A percentile compares a stretch with the other conserved stretches of the same genome.
phyloP scores from a whole-genome alignment of 805 yeast genomes.

The Ogataea zsoltii region DNA sequence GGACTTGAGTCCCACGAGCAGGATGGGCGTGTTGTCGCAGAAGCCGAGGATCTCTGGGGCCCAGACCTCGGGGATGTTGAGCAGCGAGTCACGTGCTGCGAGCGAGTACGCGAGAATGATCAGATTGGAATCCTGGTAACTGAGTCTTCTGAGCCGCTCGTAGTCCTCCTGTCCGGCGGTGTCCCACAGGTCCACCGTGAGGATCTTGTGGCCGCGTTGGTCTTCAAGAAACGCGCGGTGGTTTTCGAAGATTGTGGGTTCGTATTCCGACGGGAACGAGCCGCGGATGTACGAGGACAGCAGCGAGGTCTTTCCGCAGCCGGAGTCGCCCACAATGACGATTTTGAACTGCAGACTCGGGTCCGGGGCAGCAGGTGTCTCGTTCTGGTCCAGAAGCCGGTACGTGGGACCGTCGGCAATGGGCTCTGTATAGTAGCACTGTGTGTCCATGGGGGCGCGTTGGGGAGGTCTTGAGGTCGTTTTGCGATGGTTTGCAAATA shows the following conservation, averaged over 20 bases:
- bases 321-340: constrained; percentile 99
- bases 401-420: constrained; percentile 26
- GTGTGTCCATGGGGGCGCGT: neutral
- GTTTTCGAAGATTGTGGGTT: constrained; percentile 95
- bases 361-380: constrained; percentile 35
- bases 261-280: constrained; percentile 95
- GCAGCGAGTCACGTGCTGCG: constrained; percentile 60
- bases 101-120: constrained; percentile 75
- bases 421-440: constrained; percentile 18
- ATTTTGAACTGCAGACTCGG: constrained; percentile 33
- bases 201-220: constrained; percentile 84
- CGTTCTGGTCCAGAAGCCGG: constrained; percentile 23
- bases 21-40: constrained; percentile 76
- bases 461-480: too few relatives aligned
- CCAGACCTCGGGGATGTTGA: constrained; percentile 81
- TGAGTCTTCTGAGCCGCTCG: constrained; percentile 82
- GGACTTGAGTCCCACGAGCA: constrained; percentile 80
- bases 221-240: constrained; percentile 91
- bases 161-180: constrained; percentile 95
- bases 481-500: too few relatives aligned
- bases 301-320: constrained; percentile 96
- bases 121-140: constrained; percentile 82
- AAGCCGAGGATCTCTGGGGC: constrained; percentile 81
- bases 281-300: constrained; percentile 93
- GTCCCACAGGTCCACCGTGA: constrained; percentile 89